Conservation (phyloP, 768 basidiomycete genomes). For the Sporobolomyces phaffii region DNA sequence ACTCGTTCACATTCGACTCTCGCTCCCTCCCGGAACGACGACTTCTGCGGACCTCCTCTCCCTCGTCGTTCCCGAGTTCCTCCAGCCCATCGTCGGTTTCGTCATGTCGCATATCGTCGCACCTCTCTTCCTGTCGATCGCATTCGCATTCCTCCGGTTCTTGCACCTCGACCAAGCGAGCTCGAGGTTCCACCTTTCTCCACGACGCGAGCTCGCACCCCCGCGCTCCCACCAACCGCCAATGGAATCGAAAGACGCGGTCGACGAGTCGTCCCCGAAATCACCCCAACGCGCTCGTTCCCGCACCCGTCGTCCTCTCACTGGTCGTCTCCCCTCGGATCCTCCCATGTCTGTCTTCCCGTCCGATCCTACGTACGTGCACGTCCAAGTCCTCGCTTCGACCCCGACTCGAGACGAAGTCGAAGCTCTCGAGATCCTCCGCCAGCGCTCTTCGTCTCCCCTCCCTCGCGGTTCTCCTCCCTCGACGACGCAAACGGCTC, state of each 20-base stretch:
- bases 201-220: background rate
- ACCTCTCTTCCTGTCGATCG: background rate
- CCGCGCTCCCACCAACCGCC: background rate
- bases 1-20: constrained; percentile 4
- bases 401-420: background rate
- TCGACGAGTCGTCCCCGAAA: background rate
- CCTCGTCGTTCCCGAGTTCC: background rate
- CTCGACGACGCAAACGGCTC: too few relatives aligned
- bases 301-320: background rate
- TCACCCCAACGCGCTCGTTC: background rate
- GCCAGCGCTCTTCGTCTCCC: background rate
- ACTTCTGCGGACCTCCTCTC: background rate
- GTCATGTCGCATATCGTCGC: background rate
- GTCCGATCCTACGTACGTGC: too few relatives aligned
- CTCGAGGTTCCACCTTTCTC: background rate
- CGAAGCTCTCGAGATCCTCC: constrained; percentile 1
- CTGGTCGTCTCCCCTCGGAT: too few relatives aligned
- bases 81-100: background rate
- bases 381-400: background rate
- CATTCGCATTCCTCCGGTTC: background rate
- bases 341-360: too few relatives aligned
- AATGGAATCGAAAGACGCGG: background rate
- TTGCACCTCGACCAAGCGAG: background rate
- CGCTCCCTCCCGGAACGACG: background rate
- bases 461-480: too few relatives aligned